Percentiles rank a stretch among this genome's conserved stretches.
phyloP scores from a whole-genome alignment of 495 filamentous ascomycete genomes.

The Penicillium odoratum region DNA sequence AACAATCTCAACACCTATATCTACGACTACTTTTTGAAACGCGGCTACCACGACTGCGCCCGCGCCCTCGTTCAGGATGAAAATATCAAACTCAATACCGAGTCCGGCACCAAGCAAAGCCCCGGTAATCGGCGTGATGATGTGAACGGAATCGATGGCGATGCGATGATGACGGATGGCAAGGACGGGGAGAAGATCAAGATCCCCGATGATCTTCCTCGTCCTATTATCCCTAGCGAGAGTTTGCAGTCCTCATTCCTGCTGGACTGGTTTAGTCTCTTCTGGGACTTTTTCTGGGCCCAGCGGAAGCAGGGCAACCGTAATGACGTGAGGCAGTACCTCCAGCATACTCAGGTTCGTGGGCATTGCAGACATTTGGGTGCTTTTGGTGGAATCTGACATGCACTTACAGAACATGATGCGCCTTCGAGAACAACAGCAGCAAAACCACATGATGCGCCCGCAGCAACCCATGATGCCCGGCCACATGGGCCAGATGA shows the following conservation, averaged over 20 bases:
- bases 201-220: conserved; percentile 75
- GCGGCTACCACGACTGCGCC: conserved; percentile 77
- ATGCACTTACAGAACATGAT: conserved; percentile 37
- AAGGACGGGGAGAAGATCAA: conserved; percentile 76
- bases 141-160: conserved; percentile 74
- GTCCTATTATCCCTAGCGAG: conserved; percentile 63
- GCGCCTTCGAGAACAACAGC: conserved; percentile 44
- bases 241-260: conserved; percentile 74
- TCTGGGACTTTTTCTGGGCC: conserved; percentile 91
- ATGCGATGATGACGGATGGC: conserved; percentile 77
- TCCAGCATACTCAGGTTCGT: conserved; percentile 78
- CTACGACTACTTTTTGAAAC: conserved; percentile 91
- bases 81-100: conserved; percentile 53
- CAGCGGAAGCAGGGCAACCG: conserved; percentile 63
- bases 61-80: conserved; percentile 61
- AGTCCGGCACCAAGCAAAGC: conserved; percentile 60
- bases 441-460: conserved; percentile 67
- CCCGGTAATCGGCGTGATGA: conserved; percentile 62
- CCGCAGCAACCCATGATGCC: conserved; percentile 75
- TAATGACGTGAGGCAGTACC: conserved; percentile 64
- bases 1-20: conserved; percentile 96
- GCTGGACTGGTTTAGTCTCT: conserved; percentile 92
- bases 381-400: conserved; percentile 15
- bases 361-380: conserved; percentile 2
- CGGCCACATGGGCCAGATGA: conserved; percentile 58